Evolutionary conservation across 2,329 filamentous ascomycete species (phyloP).

Genomic region (Xylaria sp.): DNA sequence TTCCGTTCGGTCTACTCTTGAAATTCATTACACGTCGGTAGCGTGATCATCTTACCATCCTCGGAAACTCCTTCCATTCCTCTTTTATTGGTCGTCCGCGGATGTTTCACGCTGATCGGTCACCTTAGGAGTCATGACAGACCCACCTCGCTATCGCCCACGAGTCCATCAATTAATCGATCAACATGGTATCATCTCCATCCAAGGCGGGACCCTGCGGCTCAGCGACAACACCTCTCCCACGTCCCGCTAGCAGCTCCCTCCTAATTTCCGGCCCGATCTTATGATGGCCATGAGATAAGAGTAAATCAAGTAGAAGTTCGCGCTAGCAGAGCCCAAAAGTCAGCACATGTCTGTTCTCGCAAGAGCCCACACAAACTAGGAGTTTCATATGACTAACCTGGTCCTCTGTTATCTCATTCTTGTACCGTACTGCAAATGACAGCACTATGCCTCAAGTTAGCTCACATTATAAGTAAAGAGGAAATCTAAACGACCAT

Average conservation of each 20-base stretch:
- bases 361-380: background rate
- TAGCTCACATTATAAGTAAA: background rate
- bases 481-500: background rate
- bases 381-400: constrained; percentile 11
- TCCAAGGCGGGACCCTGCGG: constrained; percentile 65
- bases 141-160: background rate
- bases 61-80: background rate
- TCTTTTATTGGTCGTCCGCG: background rate
- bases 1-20: constrained; percentile 21
- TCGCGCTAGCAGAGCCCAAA: constrained; percentile 64
- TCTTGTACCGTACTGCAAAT: constrained; percentile 93
- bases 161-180: constrained; percentile 55
- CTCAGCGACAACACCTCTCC: constrained; percentile 78
- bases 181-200: constrained; percentile 92
- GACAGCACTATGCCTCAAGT: constrained; percentile 66
- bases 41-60: constrained; percentile 8
- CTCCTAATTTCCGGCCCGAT: constrained; percentile 92
- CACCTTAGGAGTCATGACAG: background rate
- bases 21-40: constrained; percentile 34
- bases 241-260: constrained; percentile 87
- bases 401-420: constrained; percentile 95
- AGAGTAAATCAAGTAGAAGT: constrained; percentile 84
- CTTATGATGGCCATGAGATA: constrained; percentile 83
- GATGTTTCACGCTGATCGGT: too few species aligned
- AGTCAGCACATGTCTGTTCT: constrained; percentile 20